Evolutionary conservation across 345 rosid genomes (phyloP).

Genomic region (Salix suchowensis): DNA sequence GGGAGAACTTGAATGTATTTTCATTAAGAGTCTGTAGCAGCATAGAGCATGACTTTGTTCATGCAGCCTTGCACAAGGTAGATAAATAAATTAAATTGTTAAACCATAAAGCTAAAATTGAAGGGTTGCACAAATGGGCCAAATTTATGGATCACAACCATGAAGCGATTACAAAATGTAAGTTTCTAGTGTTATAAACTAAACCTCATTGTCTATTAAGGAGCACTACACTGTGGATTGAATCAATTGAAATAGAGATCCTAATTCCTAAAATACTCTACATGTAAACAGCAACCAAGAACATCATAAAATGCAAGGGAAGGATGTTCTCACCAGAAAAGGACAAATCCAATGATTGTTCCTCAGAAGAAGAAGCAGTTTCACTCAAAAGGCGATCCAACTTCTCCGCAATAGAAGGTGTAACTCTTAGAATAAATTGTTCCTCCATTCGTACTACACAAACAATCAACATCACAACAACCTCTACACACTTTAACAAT

Average conservation of each 20-base stretch:
- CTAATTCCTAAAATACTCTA: background rate
- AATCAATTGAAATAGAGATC: background rate
- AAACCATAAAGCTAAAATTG: background rate
- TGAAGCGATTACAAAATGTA: background rate
- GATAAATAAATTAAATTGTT: background rate
- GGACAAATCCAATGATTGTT: conserved; percentile 72
- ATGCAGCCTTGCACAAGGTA: background rate
- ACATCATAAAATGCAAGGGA: background rate
- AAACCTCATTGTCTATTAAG: background rate
- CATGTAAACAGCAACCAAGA: background rate
- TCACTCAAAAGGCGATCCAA: conserved; percentile 69
- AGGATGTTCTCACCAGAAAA: conserved; percentile 51
- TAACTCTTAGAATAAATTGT: conserved; percentile 89
- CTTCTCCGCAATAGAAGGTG: conserved; percentile 79
- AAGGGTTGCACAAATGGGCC: background rate
- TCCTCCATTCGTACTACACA: conserved; percentile 62
- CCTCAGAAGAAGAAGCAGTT: conserved; percentile 62
- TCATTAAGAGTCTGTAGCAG: background rate
- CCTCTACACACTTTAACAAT: background rate
- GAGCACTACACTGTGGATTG: background rate
- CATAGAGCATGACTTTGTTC: background rate
- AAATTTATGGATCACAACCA: background rate
- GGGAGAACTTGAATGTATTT: background rate
- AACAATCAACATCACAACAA: background rate
- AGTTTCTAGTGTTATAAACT: background rate